Conservation (phyloP, 148 eudicot species). For the Cornus controversa region DNA sequence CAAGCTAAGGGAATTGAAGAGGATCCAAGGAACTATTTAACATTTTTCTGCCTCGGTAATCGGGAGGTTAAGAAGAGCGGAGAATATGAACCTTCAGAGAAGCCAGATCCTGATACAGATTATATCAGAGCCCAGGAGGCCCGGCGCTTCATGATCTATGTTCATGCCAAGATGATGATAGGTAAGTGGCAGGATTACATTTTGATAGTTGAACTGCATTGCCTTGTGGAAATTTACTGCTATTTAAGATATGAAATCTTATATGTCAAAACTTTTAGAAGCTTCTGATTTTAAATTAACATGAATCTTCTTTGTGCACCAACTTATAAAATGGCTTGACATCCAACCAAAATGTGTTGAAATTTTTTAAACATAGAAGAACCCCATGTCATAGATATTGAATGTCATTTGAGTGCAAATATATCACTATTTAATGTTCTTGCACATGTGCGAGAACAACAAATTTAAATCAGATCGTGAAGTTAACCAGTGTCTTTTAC, state of each 20-base stretch:
- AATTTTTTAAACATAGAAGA: background rate
- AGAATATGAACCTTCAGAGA: constrained; percentile 65
- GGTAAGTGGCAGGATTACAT: constrained; percentile 31
- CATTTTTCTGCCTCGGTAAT: constrained; percentile 80
- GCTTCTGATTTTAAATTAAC: background rate
- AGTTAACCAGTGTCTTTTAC: constrained; percentile 7
- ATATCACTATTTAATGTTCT: background rate
- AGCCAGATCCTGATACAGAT: constrained; percentile 59
- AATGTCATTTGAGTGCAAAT: background rate
- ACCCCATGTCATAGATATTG: background rate
- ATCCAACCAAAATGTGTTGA: background rate
- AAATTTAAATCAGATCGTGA: background rate
- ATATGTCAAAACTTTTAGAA: background rate
- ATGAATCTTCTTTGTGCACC: background rate
- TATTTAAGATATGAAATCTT: background rate
- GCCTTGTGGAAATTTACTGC: background rate
- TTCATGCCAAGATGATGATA: constrained; percentile 87
- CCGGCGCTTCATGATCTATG: constrained; percentile 83
- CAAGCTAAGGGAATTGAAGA: constrained; percentile 55
- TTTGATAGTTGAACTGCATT: background rate
- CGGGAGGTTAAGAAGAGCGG: constrained; percentile 60
- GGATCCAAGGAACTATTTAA: constrained; percentile 73
- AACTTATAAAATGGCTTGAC: background rate
- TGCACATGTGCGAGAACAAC: background rate
- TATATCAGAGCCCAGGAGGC: constrained; percentile 62